Percentiles rank a stretch among this genome's conserved stretches.
phyloP scores from a whole-genome alignment of 495 filamentous ascomycete species.

The Hypoxylon crocopeplum region DNA sequence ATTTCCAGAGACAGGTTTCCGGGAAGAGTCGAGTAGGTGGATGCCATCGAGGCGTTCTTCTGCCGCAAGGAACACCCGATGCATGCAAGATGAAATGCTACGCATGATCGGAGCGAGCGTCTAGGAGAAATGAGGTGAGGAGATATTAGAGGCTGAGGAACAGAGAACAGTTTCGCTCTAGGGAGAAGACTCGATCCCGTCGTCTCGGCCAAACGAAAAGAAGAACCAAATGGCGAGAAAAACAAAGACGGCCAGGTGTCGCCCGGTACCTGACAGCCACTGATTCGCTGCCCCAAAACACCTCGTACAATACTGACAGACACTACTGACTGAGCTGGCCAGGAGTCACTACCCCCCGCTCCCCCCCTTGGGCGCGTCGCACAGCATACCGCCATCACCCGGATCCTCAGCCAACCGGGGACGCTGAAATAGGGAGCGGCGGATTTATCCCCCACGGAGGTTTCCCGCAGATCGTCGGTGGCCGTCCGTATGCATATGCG shows the following conservation, averaged over 20 bases:
- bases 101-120: conserved; percentile 16
- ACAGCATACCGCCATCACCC: conserved; percentile 36
- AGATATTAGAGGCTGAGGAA: conserved; percentile 15
- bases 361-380: conserved; percentile 15
- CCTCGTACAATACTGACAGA: conserved; percentile 12
- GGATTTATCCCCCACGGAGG: conserved; percentile 40
- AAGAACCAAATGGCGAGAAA: conserved; percentile 5
- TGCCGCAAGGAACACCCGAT: conserved; percentile 29
- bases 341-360: conserved; percentile 1
- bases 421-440: conserved; percentile 16
- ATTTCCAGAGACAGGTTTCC: not conserved
- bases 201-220: conserved; percentile 14
- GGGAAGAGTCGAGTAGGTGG: not conserved
- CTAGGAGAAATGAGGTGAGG: conserved; percentile 10
- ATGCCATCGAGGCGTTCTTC: conserved; percentile 21
- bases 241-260: conserved; percentile 12
- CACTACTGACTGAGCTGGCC: conserved; percentile 28
- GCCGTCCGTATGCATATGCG: conserved; percentile 36
- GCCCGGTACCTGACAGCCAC: conserved; percentile 22
- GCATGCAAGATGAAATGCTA: conserved; percentile 34
- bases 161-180: not conserved
- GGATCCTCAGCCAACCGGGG: conserved; percentile 33
- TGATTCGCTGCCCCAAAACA: conserved; percentile 1
- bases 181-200: conserved; percentile 2
- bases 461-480: conserved; percentile 43